Evolutionary conservation across 2,329 filamentous ascomycete genomes (phyloP).

Genomic region (Fusarium clavum): DNA sequence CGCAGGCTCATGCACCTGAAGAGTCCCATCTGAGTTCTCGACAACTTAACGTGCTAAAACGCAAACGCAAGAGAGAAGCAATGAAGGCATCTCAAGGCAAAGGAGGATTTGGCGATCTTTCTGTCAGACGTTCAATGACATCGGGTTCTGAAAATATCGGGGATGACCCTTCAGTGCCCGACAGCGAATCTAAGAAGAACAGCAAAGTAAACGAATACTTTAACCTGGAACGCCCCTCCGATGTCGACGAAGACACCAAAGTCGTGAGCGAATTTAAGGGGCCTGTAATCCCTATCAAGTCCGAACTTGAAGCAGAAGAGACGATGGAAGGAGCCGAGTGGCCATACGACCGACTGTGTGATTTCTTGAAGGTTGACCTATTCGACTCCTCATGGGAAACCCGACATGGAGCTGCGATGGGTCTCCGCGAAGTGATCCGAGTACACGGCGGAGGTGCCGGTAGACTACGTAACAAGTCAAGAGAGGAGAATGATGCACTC

Average conservation of each 20-base stretch:
- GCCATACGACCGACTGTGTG: constrained; percentile 94
- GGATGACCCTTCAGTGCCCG: constrained; percentile 67
- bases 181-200: constrained; percentile 68
- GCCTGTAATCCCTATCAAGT: constrained; percentile 81
- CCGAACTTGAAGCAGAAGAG: constrained; percentile 82
- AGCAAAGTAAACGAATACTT: constrained; percentile 86
- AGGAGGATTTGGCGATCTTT: constrained; percentile 88
- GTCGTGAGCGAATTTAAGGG: constrained; percentile 97
- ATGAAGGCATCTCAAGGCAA: constrained; percentile 89
- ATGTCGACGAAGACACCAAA: constrained; percentile 89
- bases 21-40: constrained; percentile 86
- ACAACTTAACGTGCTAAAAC: constrained; percentile 93
- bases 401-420: constrained; percentile 95
- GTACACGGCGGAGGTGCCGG: constrained; percentile 93
- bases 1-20: constrained; percentile 62
- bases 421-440: constrained; percentile 87
- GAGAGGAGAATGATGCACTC: constrained; percentile 78
- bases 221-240: constrained; percentile 80
- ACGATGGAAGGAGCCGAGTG: constrained; percentile 85
- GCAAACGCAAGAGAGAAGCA: constrained; percentile 90
- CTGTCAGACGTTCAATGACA: constrained; percentile 71
- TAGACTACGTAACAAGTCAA: constrained; percentile 75
- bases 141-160: constrained; percentile 70
- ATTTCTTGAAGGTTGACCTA: constrained; percentile 91
- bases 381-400: constrained; percentile 97